Base-by-base conservation (phyloP, 768 basidiomycete genomes). In the Thelephora aurantiotincta region DNA sequence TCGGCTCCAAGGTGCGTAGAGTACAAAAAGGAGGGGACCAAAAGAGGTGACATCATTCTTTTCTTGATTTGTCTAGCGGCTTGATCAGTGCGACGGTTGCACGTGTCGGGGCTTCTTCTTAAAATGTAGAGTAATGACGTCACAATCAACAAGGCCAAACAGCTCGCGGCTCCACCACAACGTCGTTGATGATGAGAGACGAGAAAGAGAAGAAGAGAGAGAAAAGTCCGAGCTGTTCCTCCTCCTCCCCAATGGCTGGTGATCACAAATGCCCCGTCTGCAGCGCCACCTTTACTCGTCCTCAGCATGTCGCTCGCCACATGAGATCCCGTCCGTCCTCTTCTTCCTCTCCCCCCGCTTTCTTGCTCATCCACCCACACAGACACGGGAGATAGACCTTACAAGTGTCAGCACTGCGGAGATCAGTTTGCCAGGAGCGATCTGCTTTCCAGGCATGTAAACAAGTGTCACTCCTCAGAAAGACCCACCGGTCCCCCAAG, bases 351-450 rank as follows among this genome's bases (percentile, higher is more conserved):
- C 14, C 45, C 26, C 30, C 30, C 26, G 33, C 49, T 13, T 26
- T 19, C 46, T 41, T 43, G 16, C 44, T 30, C 35, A 35, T 46
- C 35, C 46, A 18, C 22, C 6, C 7, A 16, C 45, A 35, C 65
- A 89, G 87, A 91, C 64, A 90, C 87, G 35, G 87, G 87, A 49
- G 87, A 90, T 69, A 72, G 88, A 38, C 88, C 88, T 7, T 91
- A 91, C 71, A 87, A 86, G 58, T 91, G 88, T 55, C 80, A 80
- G 57, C 74, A 80, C 53, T 91, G 88, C 62, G 87, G 87, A 34
- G 88, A 91, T 67, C 86, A 89, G 65, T 91, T 91, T 58, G 88
- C 88, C 1, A 65, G 88, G 58, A 88, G 86, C 60, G 88, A 91
- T 67, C 71, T 91, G 3, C 77, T 91, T 38, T 87, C 88, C 5